Base-by-base conservation (phyloP, 169 alveolate genomes). In the Neospora caninum region DNA sequence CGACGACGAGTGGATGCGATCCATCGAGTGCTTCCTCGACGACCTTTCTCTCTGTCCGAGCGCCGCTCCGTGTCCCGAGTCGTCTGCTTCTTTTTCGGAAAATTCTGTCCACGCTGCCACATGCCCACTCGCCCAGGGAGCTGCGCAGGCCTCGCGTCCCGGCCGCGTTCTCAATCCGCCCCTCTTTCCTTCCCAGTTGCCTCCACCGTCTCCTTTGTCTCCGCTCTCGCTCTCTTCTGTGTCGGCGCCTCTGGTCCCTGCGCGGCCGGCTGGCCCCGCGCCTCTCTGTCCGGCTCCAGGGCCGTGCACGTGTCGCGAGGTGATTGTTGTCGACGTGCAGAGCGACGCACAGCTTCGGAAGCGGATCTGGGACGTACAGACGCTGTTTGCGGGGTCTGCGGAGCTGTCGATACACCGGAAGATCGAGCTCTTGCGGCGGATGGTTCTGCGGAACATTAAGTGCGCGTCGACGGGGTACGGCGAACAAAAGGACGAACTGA, bases 271-370 rank as follows among this genome's bases (percentile, higher is more conserved):
- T 7, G 54, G 36, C 64, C 69, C 42, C 41, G 70, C 67, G 29
- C 4, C n/a, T 67, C 38, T 73, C 34, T 73, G 80, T 29, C 49
- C 6, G 92, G 64, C 82, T 38, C 70, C 84, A 73, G 84, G 73
- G 67, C 87, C 87, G 64, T 91, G 94, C 31, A 7, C 54, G 78
- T 91, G 94, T 36, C 45, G 94, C 25, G 94, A 91, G 34, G 91
- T 91, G 31, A 27, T 91, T 49, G 91, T 91, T 0, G 94, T 91
- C 36, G 94, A 91, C 34, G 91, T 91, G n/a, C 94, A 91, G 49
- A 78, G 80, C 36, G 94, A 91, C 70, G 94, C 88, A 54, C 86
- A 39, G 53, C 91, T 91, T 31, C 58, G 94, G 80, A 64, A 78
- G 38, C 73, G 93, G 87, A 78, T 88, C n/a, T 88, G 84, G 42